phyloP scores from a whole-genome alignment of 2,329 filamentous ascomycete species.

The Pseudogymnoascus sp. region DNA sequence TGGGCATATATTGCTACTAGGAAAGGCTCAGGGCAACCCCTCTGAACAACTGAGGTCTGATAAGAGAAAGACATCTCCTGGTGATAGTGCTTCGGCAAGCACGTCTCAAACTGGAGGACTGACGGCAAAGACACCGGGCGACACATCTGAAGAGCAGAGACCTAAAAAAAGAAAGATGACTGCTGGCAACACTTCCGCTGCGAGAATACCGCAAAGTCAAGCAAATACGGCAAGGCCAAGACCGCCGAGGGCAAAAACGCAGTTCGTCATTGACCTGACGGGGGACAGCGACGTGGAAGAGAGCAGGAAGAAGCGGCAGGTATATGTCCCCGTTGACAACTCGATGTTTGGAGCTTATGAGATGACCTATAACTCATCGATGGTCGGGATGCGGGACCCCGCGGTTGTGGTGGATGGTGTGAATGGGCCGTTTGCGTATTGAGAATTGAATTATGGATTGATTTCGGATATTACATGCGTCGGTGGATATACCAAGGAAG shows the following conservation, averaged over 20 bases:
- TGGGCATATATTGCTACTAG: background rate
- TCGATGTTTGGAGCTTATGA: slow-evolving; percentile 16
- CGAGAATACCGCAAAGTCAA: background rate
- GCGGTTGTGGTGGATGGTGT: background rate
- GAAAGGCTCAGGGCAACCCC: background rate
- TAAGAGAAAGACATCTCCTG: background rate
- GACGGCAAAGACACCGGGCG: background rate
- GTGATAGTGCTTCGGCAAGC: background rate
- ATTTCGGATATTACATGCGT: background rate
- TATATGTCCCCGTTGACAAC: slow-evolving; percentile 21
- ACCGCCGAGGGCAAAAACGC: background rate
- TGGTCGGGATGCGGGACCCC: background rate
- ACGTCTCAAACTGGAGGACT: background rate
- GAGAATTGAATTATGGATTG: background rate
- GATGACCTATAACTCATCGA: slow-evolving; percentile 13
- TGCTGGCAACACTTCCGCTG: background rate
- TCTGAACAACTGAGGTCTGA: background rate
- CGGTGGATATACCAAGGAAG: background rate
- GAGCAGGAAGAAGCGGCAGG: background rate
- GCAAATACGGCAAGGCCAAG: background rate
- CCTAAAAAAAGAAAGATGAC: background rate
- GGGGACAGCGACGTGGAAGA: background rate
- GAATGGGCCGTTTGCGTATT: background rate
- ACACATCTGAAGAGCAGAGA: background rate
- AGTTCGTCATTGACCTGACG: background rate